Percentiles rank a stretch among this genome's conserved stretches.
phyloP scores from a whole-genome alignment of 805 yeast genomes.

The Monosporozyma aerobia region DNA sequence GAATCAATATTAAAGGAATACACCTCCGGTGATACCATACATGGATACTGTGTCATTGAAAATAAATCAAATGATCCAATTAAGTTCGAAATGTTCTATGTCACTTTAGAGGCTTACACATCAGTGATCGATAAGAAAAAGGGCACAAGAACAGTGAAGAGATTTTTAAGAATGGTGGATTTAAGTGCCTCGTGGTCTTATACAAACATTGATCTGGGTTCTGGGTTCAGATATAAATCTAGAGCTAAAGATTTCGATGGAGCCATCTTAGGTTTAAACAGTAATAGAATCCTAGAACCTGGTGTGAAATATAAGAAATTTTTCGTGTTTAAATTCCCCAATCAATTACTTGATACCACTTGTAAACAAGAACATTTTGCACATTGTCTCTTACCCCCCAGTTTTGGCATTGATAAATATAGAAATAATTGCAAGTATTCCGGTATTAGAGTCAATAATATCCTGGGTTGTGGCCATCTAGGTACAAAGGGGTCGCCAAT shows the following conservation, averaged over 20 bases:
- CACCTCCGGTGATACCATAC: slow-evolving; percentile 45
- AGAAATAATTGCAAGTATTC: slow-evolving; percentile 18
- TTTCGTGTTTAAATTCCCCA: slow-evolving; percentile 49
- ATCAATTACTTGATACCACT: slow-evolving; percentile 40
- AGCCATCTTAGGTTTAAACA: slow-evolving; percentile 34
- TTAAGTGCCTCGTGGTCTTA: slow-evolving; percentile 43
- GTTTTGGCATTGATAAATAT: slow-evolving; percentile 32
- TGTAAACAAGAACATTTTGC: slow-evolving; percentile 36
- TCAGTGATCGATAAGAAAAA: slow-evolving; percentile 17
- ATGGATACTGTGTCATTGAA: slow-evolving; percentile 40
- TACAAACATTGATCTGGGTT: slow-evolving; percentile 37
- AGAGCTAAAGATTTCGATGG: slow-evolving; percentile 22
- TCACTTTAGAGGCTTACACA: slow-evolving; percentile 46
- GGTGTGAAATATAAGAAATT: slow-evolving; percentile 43
- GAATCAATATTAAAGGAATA: slow-evolving; percentile 36
- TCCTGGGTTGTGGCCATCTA: slow-evolving; percentile 48
- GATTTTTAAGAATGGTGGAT: slow-evolving; percentile 42
- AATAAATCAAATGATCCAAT: slow-evolving; percentile 35
- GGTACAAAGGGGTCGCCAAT: slow-evolving; percentile 44
- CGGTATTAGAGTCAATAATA: slow-evolving; percentile 27
- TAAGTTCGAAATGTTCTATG: slow-evolving; percentile 50
- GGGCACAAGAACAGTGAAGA: slow-evolving; percentile 20
- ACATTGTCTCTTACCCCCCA: slow-evolving; percentile 32
- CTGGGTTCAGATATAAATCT: slow-evolving; percentile 30
- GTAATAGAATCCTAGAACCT: slow-evolving; percentile 39